These are phyloP conservation scores for Wallacemonas rigidus DNA, from an alignment of 208 protist genomes.

Conservation along the genomic window DNA sequence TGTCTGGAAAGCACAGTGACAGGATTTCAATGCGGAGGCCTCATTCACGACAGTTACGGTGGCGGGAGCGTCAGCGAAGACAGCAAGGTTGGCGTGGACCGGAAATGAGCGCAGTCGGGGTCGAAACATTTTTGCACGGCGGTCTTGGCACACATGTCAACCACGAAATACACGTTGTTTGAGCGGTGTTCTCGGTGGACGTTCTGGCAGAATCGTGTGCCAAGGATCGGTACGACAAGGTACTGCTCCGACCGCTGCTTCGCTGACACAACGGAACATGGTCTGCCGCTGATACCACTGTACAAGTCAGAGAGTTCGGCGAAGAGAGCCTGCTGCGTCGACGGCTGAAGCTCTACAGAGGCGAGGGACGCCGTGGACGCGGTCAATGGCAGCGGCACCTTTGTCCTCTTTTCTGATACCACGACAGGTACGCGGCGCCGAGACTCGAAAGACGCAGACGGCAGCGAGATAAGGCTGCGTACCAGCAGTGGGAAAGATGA, in stretches of 20 bases:
- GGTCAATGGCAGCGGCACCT: background rate
- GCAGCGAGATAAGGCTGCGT: constrained; percentile 7
- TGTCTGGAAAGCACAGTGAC: too few species aligned
- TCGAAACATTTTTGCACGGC: constrained; percentile 88
- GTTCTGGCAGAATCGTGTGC: constrained; percentile 75
- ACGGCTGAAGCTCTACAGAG: background rate
- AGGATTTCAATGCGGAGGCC: too few species aligned
- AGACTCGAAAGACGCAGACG: background rate
- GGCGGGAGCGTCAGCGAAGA: background rate
- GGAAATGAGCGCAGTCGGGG: constrained; percentile 69
- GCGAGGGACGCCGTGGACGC: background rate
- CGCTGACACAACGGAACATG: constrained; percentile 33
- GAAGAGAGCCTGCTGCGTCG: constrained; percentile 7
- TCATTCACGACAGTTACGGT: too few species aligned
- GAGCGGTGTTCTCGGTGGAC: constrained; percentile 75
- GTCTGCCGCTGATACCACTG: constrained; percentile 19
- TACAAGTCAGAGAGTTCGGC: constrained; percentile 29
- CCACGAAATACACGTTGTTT: constrained; percentile 78
- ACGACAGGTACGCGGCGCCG: background rate
- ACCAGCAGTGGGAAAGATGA: background rate
- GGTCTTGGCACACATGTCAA: constrained; percentile 37
- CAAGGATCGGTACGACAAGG: constrained; percentile 44
- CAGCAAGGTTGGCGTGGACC: constrained; percentile 25
- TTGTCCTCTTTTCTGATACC: background rate
- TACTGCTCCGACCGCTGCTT: constrained; percentile 27